These are phyloP conservation scores for Achaetomium macrosporum DNA, from an alignment of 2,329 filamentous ascomycete species.

Conservation along the genomic window DNA sequence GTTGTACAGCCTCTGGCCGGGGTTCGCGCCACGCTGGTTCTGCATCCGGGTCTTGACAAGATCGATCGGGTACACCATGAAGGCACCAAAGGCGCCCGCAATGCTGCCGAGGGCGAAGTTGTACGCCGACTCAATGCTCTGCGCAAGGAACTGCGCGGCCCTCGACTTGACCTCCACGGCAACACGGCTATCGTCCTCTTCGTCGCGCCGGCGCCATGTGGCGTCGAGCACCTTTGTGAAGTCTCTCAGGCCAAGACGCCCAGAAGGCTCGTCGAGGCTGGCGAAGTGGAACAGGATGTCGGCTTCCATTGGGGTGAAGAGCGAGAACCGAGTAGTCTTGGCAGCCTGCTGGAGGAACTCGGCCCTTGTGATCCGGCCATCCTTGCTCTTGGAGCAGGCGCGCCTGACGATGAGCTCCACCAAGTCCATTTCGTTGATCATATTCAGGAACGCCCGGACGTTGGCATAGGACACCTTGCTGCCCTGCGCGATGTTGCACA, in stretches of 20 bases:
- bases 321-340: conserved; percentile 83
- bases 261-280: conserved; percentile 82
- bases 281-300: conserved; percentile 99
- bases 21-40: conserved; percentile 80
- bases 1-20: conserved; percentile 87
- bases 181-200: conserved; percentile 39
- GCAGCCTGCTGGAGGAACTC: conserved; percentile 95
- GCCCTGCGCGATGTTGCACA: conserved; percentile 89
- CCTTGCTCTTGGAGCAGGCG: conserved; percentile 72
- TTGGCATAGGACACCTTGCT: conserved; percentile 97
- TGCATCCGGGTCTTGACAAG: conserved; percentile 98
- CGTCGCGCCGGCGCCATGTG: conserved; percentile 70
- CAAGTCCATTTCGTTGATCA: conserved; percentile 96
- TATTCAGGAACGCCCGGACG: conserved; percentile 95
- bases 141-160: conserved; percentile 53
- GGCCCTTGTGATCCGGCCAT: conserved; percentile 88
- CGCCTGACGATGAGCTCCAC: conserved; percentile 89
- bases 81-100: conserved; percentile 94
- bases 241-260: conserved; percentile 72
- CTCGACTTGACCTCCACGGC: conserved; percentile 45
- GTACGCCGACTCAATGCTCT: conserved; percentile 71
- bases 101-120: conserved; percentile 86
- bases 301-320: conserved; percentile 97
- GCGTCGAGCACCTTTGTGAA: conserved; percentile 95
- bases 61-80: conserved; percentile 99